These are phyloP conservation scores for Oxyria digyna DNA, from an alignment of 148 eudicot genomes.

Conservation along the genomic window DNA sequence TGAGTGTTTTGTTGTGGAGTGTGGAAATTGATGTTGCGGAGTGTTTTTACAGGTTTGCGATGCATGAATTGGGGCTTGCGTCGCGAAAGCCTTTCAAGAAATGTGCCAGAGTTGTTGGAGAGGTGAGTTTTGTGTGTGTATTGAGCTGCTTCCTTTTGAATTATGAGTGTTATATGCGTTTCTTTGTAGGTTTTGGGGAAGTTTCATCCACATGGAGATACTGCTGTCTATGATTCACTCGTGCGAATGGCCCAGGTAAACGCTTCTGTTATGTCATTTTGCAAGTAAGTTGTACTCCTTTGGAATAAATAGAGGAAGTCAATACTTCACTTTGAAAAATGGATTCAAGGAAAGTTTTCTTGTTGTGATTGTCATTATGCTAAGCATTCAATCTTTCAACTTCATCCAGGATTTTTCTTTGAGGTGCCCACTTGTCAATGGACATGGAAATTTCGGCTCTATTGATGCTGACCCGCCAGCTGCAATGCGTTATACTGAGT, in stretches of 20 bases:
- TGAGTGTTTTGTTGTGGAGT: background rate
- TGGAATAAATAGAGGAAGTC: no score
- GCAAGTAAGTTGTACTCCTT: background rate
- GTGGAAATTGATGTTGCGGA: background rate
- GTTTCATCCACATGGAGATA: conserved; percentile 96
- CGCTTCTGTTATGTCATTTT: background rate
- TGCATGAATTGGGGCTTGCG: conserved; percentile 93
- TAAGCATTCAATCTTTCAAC: background rate
- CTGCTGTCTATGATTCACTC: conserved; percentile 88
- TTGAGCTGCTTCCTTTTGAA: background rate
- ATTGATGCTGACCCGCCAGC: conserved; percentile 98
- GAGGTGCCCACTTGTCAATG: conserved; percentile 81
- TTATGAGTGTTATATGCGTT: background rate
- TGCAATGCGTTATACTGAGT: conserved; percentile 99
- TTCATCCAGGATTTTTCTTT: conserved; percentile 72
- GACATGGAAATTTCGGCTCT: conserved; percentile 97
- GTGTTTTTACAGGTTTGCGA: conserved; percentile 55
- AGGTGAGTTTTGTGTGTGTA: conserved; percentile 27
- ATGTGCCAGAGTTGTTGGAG: conserved; percentile 99
- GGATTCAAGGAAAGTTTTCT: background rate
- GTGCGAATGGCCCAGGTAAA: conserved; percentile 98
- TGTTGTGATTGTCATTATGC: background rate
- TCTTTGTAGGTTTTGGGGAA: conserved; percentile 81
- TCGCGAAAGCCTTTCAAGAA: conserved; percentile 90
- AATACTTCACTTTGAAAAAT: background rate